Evolutionary conservation across 2,329 filamentous ascomycete species (phyloP), one percentile per base, ranked within the genome.

Genomic region (Aspergillus sp.): DNA sequence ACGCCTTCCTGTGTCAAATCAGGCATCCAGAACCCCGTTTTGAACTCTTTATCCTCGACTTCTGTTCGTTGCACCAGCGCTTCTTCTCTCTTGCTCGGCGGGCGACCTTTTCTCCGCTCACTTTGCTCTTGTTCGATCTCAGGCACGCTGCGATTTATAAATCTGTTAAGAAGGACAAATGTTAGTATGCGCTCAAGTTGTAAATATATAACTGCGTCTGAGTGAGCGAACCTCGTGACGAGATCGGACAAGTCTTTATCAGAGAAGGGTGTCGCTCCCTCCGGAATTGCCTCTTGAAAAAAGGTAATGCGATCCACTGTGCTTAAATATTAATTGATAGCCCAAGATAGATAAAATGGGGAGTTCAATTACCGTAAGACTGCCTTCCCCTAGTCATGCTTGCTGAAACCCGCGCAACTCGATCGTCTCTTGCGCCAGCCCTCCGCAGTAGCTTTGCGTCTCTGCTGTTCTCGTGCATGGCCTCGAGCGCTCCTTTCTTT

Each of bases 381-480:
- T 88, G 84, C 71, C 96, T 91, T 62, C 84, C 85, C 75, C 89
- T 95, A 66, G 84, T 83, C 67, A 90, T 84, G 39, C 86, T 80
- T n/a, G 84, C 78, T 21, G 86, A 84, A 56, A 93, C 79, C 72
- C 88, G 89, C 65, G 86, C 86, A 37, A 99, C 82, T 71, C 90
- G 90, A 68, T 95, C 88, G 69, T 97, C 93, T 74, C 95, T 84
- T 62, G 88, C 84, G 61, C 86, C 85, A 19, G 95, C 95, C 67
- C 87, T 85, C 72, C 91, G 89, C 62, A 98, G 80, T 52, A 91
- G 85, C 69, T 89, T 85, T 3, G 92, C 90, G 79, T 98, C 91
- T 64, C 95, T 84, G 60, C 92, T 96, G 73, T 91, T 91, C 75
- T 92, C 89, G 70, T 98, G 93, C 21, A 98, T 82, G 12, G 88